A percentile compares a stretch with the other conserved stretches of the same genome.
Conservation (phyloP, 2,329 filamentous ascomycete genomes). For the Cephalotrichum gorgonifer region DNA sequence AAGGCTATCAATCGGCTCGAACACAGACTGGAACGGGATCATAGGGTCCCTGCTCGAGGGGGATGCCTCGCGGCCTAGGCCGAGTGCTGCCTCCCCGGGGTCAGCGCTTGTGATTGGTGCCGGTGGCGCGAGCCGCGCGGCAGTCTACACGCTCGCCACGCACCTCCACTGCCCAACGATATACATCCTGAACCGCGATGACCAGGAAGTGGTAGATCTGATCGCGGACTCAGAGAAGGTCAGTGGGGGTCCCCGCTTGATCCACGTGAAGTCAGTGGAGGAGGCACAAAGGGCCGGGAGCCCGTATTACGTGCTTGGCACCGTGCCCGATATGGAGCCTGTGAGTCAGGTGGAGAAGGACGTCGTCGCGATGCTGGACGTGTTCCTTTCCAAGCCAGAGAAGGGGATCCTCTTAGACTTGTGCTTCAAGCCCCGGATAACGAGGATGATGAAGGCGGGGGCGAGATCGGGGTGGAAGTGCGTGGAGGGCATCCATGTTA, state of each 20-base stretch:
- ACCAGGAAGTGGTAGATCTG: conserved; percentile 16
- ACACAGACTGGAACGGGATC: conserved; percentile 32
- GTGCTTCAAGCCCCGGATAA: conserved; percentile 29
- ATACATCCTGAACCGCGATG: conserved; percentile 25
- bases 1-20: conserved; percentile 21
- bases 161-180: conserved; percentile 17
- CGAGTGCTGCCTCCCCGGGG: conserved; percentile 6
- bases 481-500: conserved; percentile 28
- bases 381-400: conserved; percentile 14
- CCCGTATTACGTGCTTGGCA: conserved; percentile 25
- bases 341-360: conserved; percentile 16
- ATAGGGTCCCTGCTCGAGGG: conserved; percentile 19
- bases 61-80: background rate
- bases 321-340: conserved; percentile 25
- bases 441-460: conserved; percentile 22
- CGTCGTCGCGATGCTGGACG: conserved; percentile 14
- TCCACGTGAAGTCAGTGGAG: conserved; percentile 18
- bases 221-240: conserved; percentile 13
- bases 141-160: conserved; percentile 21
- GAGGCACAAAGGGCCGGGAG: conserved; percentile 13
- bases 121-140: conserved; percentile 28
- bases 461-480: conserved; percentile 20
- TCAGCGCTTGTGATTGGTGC: conserved; percentile 27
- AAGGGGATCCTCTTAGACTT: conserved; percentile 27
- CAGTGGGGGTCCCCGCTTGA: conserved; percentile 11